Evolutionary conservation across 768 basidiomycete species (phyloP).

Genomic region (Tricholoma terreum): DNA sequence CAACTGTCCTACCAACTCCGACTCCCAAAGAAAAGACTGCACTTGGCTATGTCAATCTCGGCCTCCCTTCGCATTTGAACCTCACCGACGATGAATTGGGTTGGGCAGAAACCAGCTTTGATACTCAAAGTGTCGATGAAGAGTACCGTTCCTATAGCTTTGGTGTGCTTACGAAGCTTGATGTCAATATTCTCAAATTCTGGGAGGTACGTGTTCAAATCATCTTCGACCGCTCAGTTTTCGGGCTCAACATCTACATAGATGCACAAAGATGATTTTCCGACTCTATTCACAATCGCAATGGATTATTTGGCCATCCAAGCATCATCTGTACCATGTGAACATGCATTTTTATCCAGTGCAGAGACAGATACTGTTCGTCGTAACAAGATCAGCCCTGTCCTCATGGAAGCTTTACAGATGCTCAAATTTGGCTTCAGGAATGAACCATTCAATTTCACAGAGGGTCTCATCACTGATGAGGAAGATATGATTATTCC

Average conservation of each 20-base stretch:
- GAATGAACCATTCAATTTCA: neutral
- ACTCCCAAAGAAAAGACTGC: neutral
- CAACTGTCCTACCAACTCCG: too few relatives aligned
- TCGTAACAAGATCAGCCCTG: constrained; percentile 12
- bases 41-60: neutral
- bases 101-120: neutral
- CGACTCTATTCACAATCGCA: neutral
- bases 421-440: constrained; percentile 12
- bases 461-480: neutral
- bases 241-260: neutral
- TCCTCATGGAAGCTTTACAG: constrained; percentile 18
- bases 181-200: neutral
- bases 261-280: neutral
- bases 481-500: neutral
- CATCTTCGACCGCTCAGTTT: neutral
- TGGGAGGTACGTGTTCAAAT: constrained; percentile 5
- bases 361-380: constrained; percentile 10
- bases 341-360: constrained; percentile 19
- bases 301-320: constrained; percentile 13
- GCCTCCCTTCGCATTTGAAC: neutral
- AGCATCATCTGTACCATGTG: constrained; percentile 17
- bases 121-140: constrained; percentile 2
- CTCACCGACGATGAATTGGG: neutral
- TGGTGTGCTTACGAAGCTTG: neutral
- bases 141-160: constrained; percentile 1